phyloP scores from a whole-genome alignment of 2,329 filamentous ascomycete species.

The Kalmusia sp. region DNA sequence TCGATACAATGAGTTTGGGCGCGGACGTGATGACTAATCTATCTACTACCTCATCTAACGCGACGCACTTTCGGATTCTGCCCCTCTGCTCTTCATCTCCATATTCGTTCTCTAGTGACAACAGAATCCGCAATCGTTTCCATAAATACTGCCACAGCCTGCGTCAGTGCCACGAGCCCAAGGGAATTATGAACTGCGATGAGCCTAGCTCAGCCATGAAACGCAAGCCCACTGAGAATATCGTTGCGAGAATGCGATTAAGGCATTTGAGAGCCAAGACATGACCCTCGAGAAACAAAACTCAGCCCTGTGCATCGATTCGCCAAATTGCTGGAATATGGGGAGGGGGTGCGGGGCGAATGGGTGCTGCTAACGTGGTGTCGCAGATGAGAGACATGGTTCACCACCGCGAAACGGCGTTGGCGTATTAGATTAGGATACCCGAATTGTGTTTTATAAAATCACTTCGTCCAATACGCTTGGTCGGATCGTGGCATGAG shows the following conservation, averaged over 20 bases:
- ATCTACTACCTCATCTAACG: too few relatives aligned
- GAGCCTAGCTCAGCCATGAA: neutral
- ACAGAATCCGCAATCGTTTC: too few relatives aligned
- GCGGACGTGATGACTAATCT: too few relatives aligned
- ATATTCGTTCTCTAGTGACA: too few relatives aligned
- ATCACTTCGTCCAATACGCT: neutral
- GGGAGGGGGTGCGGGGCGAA: neutral
- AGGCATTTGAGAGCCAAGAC: neutral
- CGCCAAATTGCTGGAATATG: neutral
- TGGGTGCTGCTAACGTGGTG: neutral
- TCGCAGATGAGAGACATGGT: constrained; percentile 1
- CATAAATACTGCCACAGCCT: too few relatives aligned
- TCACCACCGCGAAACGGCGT: neutral
- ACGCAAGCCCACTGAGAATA: neutral
- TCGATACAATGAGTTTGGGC: too few relatives aligned
- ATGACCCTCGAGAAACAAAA: neutral
- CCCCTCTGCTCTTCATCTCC: too few relatives aligned
- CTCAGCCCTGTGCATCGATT: neutral
- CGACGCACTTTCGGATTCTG: too few relatives aligned
- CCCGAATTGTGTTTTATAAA: neutral
- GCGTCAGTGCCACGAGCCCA: neutral
- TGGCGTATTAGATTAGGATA: too few relatives aligned
- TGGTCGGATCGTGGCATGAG: too few relatives aligned
- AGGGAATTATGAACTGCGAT: neutral
- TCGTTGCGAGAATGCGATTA: neutral